Percentiles rank a stretch among this genome's conserved stretches.
These are phyloP conservation scores for Alternaria burnsii DNA, from an alignment of 2,329 filamentous ascomycete genomes.

Conservation along the genomic window DNA sequence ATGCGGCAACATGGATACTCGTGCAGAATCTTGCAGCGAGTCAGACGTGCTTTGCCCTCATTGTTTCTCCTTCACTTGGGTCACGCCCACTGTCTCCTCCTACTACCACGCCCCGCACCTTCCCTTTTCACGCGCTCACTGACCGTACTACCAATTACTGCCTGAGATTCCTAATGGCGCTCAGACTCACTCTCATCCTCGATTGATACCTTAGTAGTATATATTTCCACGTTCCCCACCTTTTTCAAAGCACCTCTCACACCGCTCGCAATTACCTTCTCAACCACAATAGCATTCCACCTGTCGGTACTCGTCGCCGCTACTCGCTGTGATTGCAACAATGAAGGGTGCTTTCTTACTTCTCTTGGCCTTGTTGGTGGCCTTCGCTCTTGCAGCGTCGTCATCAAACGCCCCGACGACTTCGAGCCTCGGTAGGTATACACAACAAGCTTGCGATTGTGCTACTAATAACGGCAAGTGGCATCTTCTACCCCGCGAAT, in stretches of 20 bases:
- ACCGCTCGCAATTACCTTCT: not conserved
- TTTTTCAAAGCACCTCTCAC: not conserved
- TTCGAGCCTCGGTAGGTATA: not conserved
- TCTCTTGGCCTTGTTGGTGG: not conserved
- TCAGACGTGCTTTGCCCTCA: not conserved
- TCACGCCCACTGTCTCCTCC: not conserved
- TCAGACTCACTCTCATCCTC: not conserved
- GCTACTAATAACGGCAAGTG: not conserved
- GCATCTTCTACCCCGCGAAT: not conserved
- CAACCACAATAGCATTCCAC: not conserved
- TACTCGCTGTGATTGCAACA: not conserved
- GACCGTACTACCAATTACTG: not conserved
- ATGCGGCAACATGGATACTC: too few relatives aligned
- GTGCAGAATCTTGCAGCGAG: not conserved
- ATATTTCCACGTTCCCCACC: not conserved
- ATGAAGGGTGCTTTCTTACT: constrained; percentile 1
- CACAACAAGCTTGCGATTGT: not conserved
- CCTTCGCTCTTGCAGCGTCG: not conserved
- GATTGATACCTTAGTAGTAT: not conserved
- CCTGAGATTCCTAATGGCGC: not conserved
- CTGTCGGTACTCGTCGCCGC: not conserved
- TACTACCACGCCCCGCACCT: not conserved
- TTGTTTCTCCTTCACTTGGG: not conserved
- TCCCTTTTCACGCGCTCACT: not conserved
- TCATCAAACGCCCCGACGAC: not conserved